Percentiles rank a stretch among this genome's conserved stretches.
Conservation (phyloP, 1,284 basidiomycete genomes). For the Sanghuangporus sanghuang region DNA sequence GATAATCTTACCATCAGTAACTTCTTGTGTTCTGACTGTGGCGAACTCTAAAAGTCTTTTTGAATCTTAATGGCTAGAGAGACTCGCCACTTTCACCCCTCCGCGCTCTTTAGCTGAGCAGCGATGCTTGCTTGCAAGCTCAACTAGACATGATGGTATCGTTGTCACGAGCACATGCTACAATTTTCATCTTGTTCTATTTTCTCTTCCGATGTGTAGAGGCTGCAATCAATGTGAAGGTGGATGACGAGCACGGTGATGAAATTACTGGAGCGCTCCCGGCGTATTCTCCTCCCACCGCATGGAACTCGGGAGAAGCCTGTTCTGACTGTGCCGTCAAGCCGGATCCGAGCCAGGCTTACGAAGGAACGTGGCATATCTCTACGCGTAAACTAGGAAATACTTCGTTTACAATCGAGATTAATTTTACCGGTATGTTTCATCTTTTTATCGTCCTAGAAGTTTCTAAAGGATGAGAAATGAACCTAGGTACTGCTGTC, state of each 20-base stretch:
- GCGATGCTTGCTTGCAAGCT: not conserved
- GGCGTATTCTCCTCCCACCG: not conserved
- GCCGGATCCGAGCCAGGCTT: constrained; percentile 11
- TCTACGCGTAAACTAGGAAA: constrained; percentile 1
- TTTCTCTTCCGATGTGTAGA: not conserved
- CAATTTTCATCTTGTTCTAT: not conserved
- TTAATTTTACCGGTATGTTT: constrained; percentile 7
- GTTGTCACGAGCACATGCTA: not conserved
- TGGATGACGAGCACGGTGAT: constrained; percentile 15
- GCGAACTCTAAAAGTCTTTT: not conserved
- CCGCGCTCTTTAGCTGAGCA: not conserved
- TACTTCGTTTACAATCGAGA: not conserved
- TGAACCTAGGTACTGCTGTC: constrained; percentile 14
- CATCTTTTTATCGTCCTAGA: too few relatives aligned
- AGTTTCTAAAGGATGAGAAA: not conserved
- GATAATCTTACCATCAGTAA: not conserved
- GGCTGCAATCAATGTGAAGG: constrained; percentile 1
- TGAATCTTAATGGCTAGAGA: not conserved
- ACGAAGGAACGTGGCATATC: constrained; percentile 22
- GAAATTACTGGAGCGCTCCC: constrained; percentile 2
- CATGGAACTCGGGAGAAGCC: constrained; percentile 1
- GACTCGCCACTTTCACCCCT: not conserved
- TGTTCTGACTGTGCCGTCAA: constrained; percentile 22
- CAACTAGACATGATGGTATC: not conserved
- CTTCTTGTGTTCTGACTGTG: not conserved